Evolutionary conservation across 257 asterid genomes (phyloP), one percentile per base, ranked within the genome.

Genomic region (Striga asiatica): DNA sequence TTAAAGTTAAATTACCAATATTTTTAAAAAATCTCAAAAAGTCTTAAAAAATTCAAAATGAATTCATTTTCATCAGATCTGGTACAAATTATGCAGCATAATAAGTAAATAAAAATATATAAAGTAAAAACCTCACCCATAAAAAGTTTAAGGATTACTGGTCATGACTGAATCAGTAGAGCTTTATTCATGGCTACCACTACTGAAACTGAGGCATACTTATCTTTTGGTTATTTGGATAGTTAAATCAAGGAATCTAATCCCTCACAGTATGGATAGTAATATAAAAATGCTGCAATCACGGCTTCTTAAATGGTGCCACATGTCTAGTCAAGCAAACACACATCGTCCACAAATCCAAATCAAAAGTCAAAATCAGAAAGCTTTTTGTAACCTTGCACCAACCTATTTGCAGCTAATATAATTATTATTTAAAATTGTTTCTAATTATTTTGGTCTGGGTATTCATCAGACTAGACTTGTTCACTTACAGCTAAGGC

Each of bases 131-230:
- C n/a, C n/a, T n/a, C n/a, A n/a, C n/a, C n/a, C n/a, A n/a, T n/a
- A n/a, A n/a, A n/a, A n/a, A n/a, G n/a, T n/a, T n/a, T n/a, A n/a
- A n/a, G n/a, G n/a, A n/a, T n/a, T n/a, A n/a, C n/a, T n/a, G n/a
- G n/a, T n/a, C n/a, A n/a, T n/a, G n/a, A n/a, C n/a, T n/a, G n/a
- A n/a, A n/a, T n/a, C n/a, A n/a, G n/a, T n/a, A n/a, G n/a, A n/a
- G n/a, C n/a, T n/a, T n/a, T n/a, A n/a, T n/a, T 69, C 73, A 74
- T 66, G 76, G 62, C 64, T 58, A 52, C 69, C 76, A 63, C 71
- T 48, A 70, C 70, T 41, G 66, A 69, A 62, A 53, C 39, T 23
- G 5, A 31, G 60, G 57, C 60, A 56, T 8, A 42, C 49, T 68
- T 62, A 2, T n/a, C 2, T 8, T 32, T 38, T 68, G 62, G 64